Percentiles rank a stretch among this genome's conserved stretches.
Evolutionary conservation across 2,329 filamentous ascomycete genomes (phyloP).

Genomic region (Pleurostoma richardsiae): DNA sequence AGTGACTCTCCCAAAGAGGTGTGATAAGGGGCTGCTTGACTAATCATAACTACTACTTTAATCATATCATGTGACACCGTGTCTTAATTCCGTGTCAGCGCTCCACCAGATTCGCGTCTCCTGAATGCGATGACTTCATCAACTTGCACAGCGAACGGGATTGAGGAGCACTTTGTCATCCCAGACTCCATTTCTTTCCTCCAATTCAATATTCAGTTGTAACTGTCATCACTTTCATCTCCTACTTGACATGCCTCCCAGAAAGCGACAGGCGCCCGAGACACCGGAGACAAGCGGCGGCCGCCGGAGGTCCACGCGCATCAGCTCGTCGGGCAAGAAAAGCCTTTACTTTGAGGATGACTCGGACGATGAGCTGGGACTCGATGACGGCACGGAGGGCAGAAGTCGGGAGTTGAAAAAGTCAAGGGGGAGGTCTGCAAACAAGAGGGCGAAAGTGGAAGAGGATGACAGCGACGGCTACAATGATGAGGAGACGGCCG

Average conservation of each 20-base stretch:
- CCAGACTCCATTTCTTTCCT: too few relatives aligned
- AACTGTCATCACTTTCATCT: too few relatives aligned
- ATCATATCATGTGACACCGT: too few relatives aligned
- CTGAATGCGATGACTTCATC: too few relatives aligned
- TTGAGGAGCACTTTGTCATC: too few relatives aligned
- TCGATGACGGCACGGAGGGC: slow-evolving; percentile 3
- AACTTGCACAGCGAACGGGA: too few relatives aligned
- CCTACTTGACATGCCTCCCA: slow-evolving; percentile 26
- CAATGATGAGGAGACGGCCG: slow-evolving; percentile 21
- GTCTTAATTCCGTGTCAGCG: too few relatives aligned
- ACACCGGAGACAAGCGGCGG: slow-evolving; percentile 15
- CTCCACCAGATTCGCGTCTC: too few relatives aligned
- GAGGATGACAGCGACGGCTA: slow-evolving; percentile 20
- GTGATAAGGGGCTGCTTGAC: too few relatives aligned
- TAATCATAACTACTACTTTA: too few relatives aligned
- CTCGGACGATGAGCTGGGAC: slow-evolving; percentile 15
- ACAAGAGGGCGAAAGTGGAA: slow-evolving; percentile 11
- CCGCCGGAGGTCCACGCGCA: slow-evolving; percentile 42
- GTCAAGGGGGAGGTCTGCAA: not conserved
- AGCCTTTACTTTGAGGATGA: slow-evolving; percentile 46
- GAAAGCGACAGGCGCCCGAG: slow-evolving; percentile 29
- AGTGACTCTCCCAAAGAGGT: too few relatives aligned
- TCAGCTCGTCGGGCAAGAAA: slow-evolving; percentile 36
- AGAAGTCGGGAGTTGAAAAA: slow-evolving; percentile 6
- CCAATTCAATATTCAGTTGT: too few relatives aligned